Percentiles rank a stretch among this genome's conserved stretches.
Conservation (phyloP, 1,284 basidiomycete species). For the Leccinum pachyderme region DNA sequence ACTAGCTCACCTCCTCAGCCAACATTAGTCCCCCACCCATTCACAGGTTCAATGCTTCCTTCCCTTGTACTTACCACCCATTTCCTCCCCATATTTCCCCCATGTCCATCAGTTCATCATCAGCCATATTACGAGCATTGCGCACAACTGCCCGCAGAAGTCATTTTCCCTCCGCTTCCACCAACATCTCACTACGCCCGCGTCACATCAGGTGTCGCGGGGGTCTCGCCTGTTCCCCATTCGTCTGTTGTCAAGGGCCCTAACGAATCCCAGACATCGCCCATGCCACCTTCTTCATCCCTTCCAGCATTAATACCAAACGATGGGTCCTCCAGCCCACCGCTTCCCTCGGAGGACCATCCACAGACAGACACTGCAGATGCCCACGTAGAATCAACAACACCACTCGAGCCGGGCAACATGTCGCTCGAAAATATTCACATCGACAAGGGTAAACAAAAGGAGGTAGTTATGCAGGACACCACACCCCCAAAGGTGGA, state of each 20-base stretch:
- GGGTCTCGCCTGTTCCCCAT: constrained; percentile 23
- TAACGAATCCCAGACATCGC: constrained; percentile 25
- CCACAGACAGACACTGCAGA: constrained; percentile 19
- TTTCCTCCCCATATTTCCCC: constrained; percentile 53
- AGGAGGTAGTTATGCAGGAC: constrained; percentile 9
- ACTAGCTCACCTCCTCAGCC: constrained; percentile 23
- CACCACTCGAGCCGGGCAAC: constrained; percentile 16
- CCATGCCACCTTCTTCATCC: constrained; percentile 33
- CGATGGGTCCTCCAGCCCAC: constrained; percentile 66
- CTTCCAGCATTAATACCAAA: constrained; percentile 64
- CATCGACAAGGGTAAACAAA: constrained; percentile 17
- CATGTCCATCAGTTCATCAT: constrained; percentile 59
- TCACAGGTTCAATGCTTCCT: constrained; percentile 21
- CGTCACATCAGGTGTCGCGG: constrained; percentile 15
- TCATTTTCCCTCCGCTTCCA: constrained; percentile 68
- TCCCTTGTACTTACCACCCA: constrained; percentile 38
- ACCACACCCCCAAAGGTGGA: constrained; percentile 30
- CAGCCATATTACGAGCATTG: constrained; percentile 68
- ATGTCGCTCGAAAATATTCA: constrained; percentile 8
- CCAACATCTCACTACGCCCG: constrained; percentile 46
- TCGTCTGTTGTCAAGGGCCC: constrained; percentile 28
- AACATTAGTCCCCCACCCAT: constrained; percentile 5
- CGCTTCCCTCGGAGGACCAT: constrained; percentile 37
- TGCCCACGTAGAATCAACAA: constrained; percentile 16
- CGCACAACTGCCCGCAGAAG: constrained; percentile 49